Conservation (phyloP, 805 yeast species). For the Starmera dryadoides region DNA sequence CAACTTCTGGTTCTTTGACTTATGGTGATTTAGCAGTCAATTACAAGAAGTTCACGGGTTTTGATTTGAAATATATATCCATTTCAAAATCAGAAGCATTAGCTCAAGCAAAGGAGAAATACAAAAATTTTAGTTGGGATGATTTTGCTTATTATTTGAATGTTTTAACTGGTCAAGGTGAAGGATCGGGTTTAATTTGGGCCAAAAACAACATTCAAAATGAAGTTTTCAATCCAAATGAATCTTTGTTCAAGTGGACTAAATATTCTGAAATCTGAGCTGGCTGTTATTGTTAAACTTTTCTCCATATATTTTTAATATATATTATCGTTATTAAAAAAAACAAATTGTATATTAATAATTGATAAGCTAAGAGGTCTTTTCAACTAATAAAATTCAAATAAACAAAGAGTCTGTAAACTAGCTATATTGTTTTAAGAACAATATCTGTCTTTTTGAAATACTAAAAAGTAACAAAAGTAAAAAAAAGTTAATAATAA, state of each 20-base stretch:
- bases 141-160: conserved; percentile 33
- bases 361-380: no score
- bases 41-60: conserved; percentile 33
- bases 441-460: neutral
- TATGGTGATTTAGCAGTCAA: conserved; percentile 29
- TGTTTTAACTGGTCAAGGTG: conserved; percentile 29
- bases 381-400: neutral
- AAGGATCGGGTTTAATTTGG: conserved; percentile 30
- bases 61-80: conserved; percentile 26
- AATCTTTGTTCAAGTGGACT: conserved; percentile 37
- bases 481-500: no score
- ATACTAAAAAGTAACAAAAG: neutral
- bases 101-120: conserved; percentile 23
- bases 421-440: neutral
- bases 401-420: neutral
- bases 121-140: conserved; percentile 21
- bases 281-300: no score
- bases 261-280: conserved; percentile 16
- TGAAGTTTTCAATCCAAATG: conserved; percentile 39
- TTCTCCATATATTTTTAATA: no score
- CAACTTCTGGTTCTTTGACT: conserved; percentile 34
- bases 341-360: no score
- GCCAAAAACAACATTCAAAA: conserved; percentile 23
- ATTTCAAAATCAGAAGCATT: conserved; percentile 25
- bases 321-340: no score